Percentiles rank a stretch among this genome's conserved stretches.
These are phyloP conservation scores for Zarea fungicola DNA, from an alignment of 2,329 filamentous ascomycete genomes.

Conservation along the genomic window DNA sequence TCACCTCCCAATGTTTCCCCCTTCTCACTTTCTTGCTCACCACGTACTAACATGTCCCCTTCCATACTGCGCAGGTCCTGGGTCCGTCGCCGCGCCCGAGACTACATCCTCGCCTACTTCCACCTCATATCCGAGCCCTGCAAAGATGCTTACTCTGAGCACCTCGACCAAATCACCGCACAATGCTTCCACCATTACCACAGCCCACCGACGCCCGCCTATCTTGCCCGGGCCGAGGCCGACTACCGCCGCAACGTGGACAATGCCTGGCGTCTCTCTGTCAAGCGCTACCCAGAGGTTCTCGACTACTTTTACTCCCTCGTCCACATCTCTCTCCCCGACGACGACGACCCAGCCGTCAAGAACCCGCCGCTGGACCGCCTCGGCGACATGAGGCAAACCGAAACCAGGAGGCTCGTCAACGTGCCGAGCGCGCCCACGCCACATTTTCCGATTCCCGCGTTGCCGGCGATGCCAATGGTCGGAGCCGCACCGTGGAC, in stretches of 20 bases:
- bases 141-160: conserved; percentile 49
- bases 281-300: conserved; percentile 74
- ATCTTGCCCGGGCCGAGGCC: conserved; percentile 60
- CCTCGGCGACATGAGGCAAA: conserved; percentile 41
- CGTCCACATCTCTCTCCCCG: conserved; percentile 60
- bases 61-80: conserved; percentile 42
- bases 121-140: conserved; percentile 55
- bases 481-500: conserved; percentile 27
- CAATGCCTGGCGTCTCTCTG: conserved; percentile 71
- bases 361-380: conserved; percentile 56
- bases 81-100: conserved; percentile 61
- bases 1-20: neutral
- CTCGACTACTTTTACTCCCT: conserved; percentile 74
- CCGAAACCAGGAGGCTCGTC: conserved; percentile 33
- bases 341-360: conserved; percentile 54
- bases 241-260: conserved; percentile 69
- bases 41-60: neutral
- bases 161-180: conserved; percentile 51
- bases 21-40: neutral
- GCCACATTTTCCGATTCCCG: conserved; percentile 11
- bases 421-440: neutral
- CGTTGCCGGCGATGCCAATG: conserved; percentile 17
- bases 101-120: conserved; percentile 64
- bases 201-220: conserved; percentile 51
- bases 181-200: conserved; percentile 55